A percentile compares a stretch with the other conserved stretches of the same genome.
phyloP scores from a whole-genome alignment of 345 rosid genomes.

The Moricandia moricandioides region DNA sequence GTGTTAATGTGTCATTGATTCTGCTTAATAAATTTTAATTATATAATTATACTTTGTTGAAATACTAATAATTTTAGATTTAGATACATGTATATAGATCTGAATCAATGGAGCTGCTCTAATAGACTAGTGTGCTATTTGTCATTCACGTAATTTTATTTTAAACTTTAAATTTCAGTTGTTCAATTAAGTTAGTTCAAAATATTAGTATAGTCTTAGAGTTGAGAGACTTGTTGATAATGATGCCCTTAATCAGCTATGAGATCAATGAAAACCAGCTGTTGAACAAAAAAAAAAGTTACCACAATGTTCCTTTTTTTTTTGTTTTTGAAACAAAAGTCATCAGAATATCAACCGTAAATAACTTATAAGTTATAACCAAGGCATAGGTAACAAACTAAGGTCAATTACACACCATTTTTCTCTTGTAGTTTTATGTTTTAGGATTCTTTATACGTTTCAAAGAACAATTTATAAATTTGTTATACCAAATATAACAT shows the following conservation, averaged over 20 bases:
- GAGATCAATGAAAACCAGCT: neutral
- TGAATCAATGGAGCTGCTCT: no score
- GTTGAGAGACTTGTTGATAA: no score
- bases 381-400: neutral
- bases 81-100: no score
- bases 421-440: neutral
- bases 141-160: no score
- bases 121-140: no score
- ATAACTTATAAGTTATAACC: neutral
- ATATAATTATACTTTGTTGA: no score
- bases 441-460: neutral
- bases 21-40: no score
- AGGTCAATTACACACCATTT: neutral
- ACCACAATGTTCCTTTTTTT: neutral
- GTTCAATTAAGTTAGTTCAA: no score
- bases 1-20: no score
- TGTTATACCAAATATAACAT: neutral
- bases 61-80: no score
- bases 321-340: neutral
- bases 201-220: no score
- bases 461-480: neutral
- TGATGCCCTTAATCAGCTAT: neutral
- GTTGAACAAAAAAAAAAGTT: neutral
- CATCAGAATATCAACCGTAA: neutral
- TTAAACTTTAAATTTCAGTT: no score